phyloP scores from a whole-genome alignment of 345 rosid species.

The Rhodamnia rubescens region DNA sequence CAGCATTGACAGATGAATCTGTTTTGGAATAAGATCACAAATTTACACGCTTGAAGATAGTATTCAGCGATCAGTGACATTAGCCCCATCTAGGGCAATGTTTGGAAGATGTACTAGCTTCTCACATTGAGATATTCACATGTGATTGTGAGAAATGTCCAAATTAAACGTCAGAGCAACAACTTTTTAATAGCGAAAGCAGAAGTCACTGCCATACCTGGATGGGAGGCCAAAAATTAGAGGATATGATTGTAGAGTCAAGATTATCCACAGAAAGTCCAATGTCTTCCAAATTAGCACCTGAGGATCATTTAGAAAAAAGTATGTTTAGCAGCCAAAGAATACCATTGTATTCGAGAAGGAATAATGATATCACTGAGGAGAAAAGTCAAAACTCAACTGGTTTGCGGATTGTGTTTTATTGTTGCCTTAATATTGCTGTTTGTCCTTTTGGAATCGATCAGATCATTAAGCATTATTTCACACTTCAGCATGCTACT shows the following conservation, averaged over 20 bases:
- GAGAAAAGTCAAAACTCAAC: constrained; percentile 14
- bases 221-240: constrained; percentile 97
- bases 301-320: constrained; percentile 14
- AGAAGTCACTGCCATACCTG: constrained; percentile 34
- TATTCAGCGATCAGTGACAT: not conserved
- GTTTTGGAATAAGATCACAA: not conserved
- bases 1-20: not conserved
- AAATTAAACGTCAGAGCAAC: not conserved
- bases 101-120: not conserved
- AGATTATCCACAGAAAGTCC: constrained; percentile 51
- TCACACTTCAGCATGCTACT: constrained; percentile 95
- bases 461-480: constrained; percentile 94
- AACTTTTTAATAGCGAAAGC: not conserved
- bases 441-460: constrained; percentile 93
- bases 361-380: not conserved
- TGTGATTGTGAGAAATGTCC: not conserved
- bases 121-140: not conserved
- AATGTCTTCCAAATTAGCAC: constrained; percentile 23
- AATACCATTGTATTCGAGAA: not conserved
- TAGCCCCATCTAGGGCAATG: not conserved
- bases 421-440: constrained; percentile 61
- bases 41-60: not conserved
- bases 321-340: not conserved
- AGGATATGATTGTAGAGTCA: constrained; percentile 78
- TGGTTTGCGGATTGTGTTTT: constrained; percentile 36